Conservation (phyloP, 441 rosid genomes). For the Erysimum pusillum region DNA sequence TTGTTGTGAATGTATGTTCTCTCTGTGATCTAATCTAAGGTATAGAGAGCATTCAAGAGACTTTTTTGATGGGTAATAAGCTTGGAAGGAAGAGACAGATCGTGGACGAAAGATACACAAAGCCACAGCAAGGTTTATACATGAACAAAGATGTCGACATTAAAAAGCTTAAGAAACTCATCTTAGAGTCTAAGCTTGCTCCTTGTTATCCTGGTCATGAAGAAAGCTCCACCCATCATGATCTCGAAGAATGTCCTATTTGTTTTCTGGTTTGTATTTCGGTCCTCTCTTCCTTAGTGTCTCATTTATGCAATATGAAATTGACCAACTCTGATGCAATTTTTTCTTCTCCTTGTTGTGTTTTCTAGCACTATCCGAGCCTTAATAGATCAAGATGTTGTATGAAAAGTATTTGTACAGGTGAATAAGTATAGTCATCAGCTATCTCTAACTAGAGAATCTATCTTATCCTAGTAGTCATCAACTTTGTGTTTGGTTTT, state of each 20-base stretch:
- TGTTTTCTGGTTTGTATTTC: constrained; percentile 85
- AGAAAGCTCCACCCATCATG: constrained; percentile 59
- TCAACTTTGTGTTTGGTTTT: constrained; percentile 9
- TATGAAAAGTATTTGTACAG: constrained; percentile 97
- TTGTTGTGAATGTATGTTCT: background rate
- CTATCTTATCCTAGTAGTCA: background rate
- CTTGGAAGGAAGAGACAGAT: constrained; percentile 85
- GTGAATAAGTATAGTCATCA: constrained; percentile 41
- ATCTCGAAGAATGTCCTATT: constrained; percentile 95
- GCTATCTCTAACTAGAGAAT: background rate
- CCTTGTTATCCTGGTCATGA: constrained; percentile 98
- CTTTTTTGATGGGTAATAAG: constrained; percentile 85
- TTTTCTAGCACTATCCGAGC: constrained; percentile 86
- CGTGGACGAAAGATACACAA: constrained; percentile 89
- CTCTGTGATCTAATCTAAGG: constrained; percentile 4
- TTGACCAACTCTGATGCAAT: constrained; percentile 8
- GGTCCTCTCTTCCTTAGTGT: background rate
- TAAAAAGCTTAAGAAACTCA: constrained; percentile 94
- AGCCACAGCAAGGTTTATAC: constrained; percentile 81
- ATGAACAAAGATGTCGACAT: constrained; percentile 84
- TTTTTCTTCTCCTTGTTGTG: constrained; percentile 26
- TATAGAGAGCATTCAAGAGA: background rate
- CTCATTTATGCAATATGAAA: constrained; percentile 1
- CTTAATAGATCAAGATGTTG: constrained; percentile 97
- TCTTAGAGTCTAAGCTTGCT: constrained; percentile 94